A percentile compares a stretch with the other conserved stretches of the same genome.
These are phyloP conservation scores for Ormosia semicastrata DNA, from an alignment of 306 rosid species.

Conservation along the genomic window DNA sequence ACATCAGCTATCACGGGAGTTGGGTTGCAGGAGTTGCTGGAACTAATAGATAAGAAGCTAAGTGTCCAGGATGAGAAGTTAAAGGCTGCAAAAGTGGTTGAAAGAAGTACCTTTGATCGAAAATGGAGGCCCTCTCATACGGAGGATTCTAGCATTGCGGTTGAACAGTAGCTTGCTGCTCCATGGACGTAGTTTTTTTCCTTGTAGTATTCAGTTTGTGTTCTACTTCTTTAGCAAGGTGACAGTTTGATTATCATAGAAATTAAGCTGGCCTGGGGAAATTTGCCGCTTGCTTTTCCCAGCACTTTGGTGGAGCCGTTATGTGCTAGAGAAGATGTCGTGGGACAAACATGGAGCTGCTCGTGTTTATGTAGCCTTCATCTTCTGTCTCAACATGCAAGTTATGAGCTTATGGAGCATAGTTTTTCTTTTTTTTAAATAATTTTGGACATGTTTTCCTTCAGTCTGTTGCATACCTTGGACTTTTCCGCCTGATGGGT, in stretches of 20 bases:
- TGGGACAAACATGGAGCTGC: background rate
- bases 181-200: background rate
- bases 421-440: background rate
- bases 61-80: slow-evolving; percentile 49
- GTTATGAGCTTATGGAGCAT: background rate
- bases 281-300: background rate
- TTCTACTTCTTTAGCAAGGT: background rate
- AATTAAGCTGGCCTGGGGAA: background rate
- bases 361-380: background rate
- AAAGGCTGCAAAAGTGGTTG: slow-evolving; percentile 44
- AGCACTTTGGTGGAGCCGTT: background rate
- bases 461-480: background rate
- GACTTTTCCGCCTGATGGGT: no score
- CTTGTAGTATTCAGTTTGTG: background rate
- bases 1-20: slow-evolving; percentile 74
- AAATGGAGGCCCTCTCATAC: slow-evolving; percentile 82
- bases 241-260: background rate
- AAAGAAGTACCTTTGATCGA: slow-evolving; percentile 48
- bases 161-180: slow-evolving; percentile 39
- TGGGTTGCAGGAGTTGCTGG: slow-evolving; percentile 81
- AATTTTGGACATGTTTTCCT: background rate
- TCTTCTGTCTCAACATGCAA: background rate
- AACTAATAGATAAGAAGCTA: slow-evolving; percentile 70
- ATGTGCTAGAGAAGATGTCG: background rate
- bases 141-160: slow-evolving; percentile 43